Evolutionary conservation across 2,329 filamentous ascomycete genomes (phyloP).

Genomic region (Fusarium sp.): DNA sequence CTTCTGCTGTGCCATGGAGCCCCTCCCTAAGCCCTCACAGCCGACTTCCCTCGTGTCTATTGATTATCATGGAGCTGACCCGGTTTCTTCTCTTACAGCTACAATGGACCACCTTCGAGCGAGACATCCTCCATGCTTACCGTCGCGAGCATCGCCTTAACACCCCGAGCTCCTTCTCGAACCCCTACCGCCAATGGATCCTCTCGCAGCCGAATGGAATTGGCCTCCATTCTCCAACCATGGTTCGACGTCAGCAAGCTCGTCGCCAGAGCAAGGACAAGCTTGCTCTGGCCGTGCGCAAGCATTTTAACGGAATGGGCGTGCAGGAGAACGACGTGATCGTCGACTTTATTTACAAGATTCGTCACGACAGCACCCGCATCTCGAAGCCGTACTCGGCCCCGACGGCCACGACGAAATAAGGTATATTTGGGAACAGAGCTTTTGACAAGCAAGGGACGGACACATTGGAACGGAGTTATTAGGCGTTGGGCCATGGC

Average conservation of each 20-base stretch:
- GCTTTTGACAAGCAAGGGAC: conserved; percentile 17
- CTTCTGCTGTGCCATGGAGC: neutral
- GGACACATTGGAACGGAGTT: conserved; percentile 32
- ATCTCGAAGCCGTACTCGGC: conserved; percentile 38
- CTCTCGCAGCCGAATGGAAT: conserved; percentile 69
- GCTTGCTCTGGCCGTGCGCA: conserved; percentile 74
- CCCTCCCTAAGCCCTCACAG: neutral
- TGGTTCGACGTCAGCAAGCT: conserved; percentile 70
- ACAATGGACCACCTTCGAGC: conserved; percentile 73
- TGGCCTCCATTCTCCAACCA: conserved; percentile 76
- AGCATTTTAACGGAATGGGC: conserved; percentile 82
- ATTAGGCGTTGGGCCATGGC: conserved; percentile 28
- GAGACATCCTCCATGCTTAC: conserved; percentile 75
- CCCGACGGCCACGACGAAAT: conserved; percentile 20
- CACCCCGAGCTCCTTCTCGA: conserved; percentile 73
- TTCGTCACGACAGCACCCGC: conserved; percentile 51
- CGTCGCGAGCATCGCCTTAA: conserved; percentile 75
- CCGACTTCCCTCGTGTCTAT: neutral
- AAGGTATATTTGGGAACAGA: conserved; percentile 7
- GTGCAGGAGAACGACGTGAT: conserved; percentile 85
- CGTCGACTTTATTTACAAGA: conserved; percentile 78
- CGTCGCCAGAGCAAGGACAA: conserved; percentile 75
- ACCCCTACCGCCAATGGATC: conserved; percentile 67
- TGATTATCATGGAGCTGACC: conserved; percentile 21
- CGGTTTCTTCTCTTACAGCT: conserved; percentile 51